These are phyloP conservation scores for Colletotrichum brevisporum DNA, from an alignment of 2,329 filamentous ascomycete genomes.

Conservation along the genomic window DNA sequence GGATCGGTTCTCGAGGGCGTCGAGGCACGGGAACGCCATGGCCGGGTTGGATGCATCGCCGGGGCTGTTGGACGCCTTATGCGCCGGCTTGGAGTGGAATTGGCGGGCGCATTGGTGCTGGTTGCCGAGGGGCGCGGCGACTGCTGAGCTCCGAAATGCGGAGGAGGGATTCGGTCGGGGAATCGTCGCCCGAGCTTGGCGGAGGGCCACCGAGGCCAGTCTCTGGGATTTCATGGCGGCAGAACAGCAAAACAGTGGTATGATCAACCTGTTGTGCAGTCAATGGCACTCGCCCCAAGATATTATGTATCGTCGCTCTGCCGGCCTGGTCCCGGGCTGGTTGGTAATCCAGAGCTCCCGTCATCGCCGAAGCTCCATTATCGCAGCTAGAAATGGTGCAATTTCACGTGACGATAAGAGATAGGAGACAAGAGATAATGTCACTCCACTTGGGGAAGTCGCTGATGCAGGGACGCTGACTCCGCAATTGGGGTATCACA, in stretches of 20 bases:
- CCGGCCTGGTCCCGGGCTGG: slow-evolving; percentile 13
- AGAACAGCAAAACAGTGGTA: background rate
- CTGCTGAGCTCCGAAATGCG: slow-evolving; percentile 16
- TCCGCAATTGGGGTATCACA: too few relatives aligned
- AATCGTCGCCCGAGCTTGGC: slow-evolving; percentile 30
- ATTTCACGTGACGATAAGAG: slow-evolving; percentile 40
- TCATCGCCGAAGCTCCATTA: slow-evolving; percentile 8
- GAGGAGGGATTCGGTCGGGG: slow-evolving; percentile 25
- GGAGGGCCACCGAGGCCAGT: slow-evolving; percentile 39
- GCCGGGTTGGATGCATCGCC: slow-evolving; percentile 80
- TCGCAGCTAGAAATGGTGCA: slow-evolving; percentile 35
- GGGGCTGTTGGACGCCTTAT: slow-evolving; percentile 42
- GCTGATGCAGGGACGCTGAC: too few relatives aligned
- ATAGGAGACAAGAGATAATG: background rate
- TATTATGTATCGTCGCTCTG: background rate
- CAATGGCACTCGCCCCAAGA: background rate
- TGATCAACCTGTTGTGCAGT: background rate
- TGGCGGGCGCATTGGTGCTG: slow-evolving; percentile 23
- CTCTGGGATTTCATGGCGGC: slow-evolving; percentile 41
- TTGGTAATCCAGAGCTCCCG: slow-evolving; percentile 36
- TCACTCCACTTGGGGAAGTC: too few relatives aligned
- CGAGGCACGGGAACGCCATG: slow-evolving; percentile 91
- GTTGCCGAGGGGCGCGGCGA: slow-evolving; percentile 12
- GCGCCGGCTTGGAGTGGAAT: slow-evolving; percentile 39
- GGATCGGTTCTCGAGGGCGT: slow-evolving; percentile 84